Evolutionary conservation across 108 stramenopile genomes (phyloP), one percentile per base, ranked within the genome.

Genomic region (Mediolabrus comicus): DNA sequence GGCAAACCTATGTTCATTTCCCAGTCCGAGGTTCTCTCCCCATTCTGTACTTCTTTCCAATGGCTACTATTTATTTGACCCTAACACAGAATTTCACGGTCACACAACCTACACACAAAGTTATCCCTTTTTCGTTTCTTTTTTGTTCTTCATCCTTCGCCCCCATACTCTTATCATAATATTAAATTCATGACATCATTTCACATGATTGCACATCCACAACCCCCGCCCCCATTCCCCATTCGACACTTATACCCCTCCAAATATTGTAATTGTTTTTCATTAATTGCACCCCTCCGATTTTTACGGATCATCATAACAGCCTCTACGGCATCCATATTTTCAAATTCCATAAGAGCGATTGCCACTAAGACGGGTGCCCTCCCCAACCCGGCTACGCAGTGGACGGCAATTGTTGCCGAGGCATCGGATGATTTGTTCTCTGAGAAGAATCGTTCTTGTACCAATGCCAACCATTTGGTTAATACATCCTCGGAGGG

Each of bases 281-380:
- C 87, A 67, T 98, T 98, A 70, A 98, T 98, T 27, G 98, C 98
- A 10, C 98, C 96, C 57, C 97, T 86, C 34, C 97, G 87, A 59
- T 86, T 81, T 67, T 78, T 64, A 39, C 97, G 88, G 53, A 98
- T 96, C 77, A 92, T 83, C 62, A 92, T 84, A 27, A 98, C 97
- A 9, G 96, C 97, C 35, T 96, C 89, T 9, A 95, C 84, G 10
- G 98, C 87, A 69, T 98, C 98, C 86, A 91, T 84, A 17, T 72
- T 80, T 27, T 80, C 95, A 79, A 88, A 94, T 67, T 99, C 98
- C 67, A 99, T 95, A 43, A 99, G 68, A 0, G 98, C 98, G 68
- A 99, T 89, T 1, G 98, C 97, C 22, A 99, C 98, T 71, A 99
- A 81, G 25, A 97, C 96, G 1, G 98, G 98, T 14, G 98, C 98